Evolutionary conservation across 2,329 filamentous ascomycete species (phyloP).

Genomic region (Paracamarosporium sp.): DNA sequence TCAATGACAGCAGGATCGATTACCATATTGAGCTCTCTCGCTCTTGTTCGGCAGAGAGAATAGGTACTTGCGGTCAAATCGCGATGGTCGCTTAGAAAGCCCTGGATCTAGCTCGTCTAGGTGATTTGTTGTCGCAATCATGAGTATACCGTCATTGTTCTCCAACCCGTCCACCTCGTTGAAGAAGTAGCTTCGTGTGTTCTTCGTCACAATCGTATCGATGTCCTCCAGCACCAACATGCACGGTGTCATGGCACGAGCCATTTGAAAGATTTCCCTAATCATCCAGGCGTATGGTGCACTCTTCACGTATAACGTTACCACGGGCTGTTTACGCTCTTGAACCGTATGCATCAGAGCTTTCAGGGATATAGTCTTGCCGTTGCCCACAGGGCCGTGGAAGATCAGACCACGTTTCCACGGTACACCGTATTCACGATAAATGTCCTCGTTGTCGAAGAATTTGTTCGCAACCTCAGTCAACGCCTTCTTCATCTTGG

Average conservation of each 20-base stretch:
- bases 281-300: constrained; percentile 37
- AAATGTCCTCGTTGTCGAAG: constrained; percentile 45
- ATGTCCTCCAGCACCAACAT: constrained; percentile 52
- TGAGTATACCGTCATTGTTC: constrained; percentile 51
- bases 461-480: constrained; percentile 50
- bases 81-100: constrained; percentile 67
- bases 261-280: constrained; percentile 43
- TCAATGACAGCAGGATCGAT: constrained; percentile 17
- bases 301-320: constrained; percentile 33
- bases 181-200: constrained; percentile 48
- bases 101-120: constrained; percentile 48
- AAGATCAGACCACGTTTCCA: constrained; percentile 57
- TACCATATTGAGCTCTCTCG: constrained; percentile 66
- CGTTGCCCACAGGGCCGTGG: constrained; percentile 43
- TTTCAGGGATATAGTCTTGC: constrained; percentile 56
- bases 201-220: constrained; percentile 46
- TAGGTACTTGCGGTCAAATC: constrained; percentile 72
- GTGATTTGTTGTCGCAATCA: constrained; percentile 52
- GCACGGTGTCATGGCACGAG: constrained; percentile 47
- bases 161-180: constrained; percentile 52
- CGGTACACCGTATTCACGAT: constrained; percentile 53
- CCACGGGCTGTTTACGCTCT: constrained; percentile 39
- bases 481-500: constrained; percentile 52
- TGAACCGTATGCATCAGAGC: constrained; percentile 53
- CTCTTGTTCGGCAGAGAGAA: constrained; percentile 64